Conservation (phyloP, 2,329 filamentous ascomycete genomes). For the Sodiomyces alkalinus region DNA sequence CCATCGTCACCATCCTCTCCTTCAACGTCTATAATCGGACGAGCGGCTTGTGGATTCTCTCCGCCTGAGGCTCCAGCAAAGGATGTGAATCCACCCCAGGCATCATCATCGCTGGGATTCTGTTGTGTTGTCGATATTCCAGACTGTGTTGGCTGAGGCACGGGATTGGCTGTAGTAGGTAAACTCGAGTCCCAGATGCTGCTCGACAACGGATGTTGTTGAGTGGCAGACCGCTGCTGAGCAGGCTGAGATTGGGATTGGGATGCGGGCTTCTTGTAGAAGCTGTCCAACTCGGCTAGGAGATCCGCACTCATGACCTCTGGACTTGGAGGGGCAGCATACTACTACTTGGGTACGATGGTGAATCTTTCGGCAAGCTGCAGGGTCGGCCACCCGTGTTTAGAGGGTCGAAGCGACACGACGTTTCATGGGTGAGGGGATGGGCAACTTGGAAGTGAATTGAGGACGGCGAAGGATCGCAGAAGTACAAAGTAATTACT, state of each 20-base stretch:
- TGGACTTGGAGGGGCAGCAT: too few species aligned
- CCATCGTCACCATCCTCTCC: constrained; percentile 41
- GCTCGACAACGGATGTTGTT: too few species aligned
- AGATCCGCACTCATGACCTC: constrained; percentile 55
- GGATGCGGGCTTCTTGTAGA: constrained; percentile 20
- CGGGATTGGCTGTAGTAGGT: constrained; percentile 11
- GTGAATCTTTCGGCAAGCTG: too few species aligned
- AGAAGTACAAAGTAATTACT: too few species aligned
- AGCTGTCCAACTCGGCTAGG: constrained; percentile 45
- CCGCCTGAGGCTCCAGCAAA: constrained; percentile 6
- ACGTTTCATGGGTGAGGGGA: too few species aligned
- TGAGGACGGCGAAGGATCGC: too few species aligned
- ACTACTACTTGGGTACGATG: too few species aligned
- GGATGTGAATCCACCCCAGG: constrained; percentile 10
- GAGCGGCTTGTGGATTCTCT: constrained; percentile 5
- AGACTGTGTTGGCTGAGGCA: constrained; percentile 3
- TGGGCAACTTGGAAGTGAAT: too few species aligned
- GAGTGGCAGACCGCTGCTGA: too few species aligned
- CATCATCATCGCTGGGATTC: constrained; percentile 3
- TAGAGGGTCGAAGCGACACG: too few species aligned
- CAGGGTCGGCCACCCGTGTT: too few species aligned
- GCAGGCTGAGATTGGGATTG: constrained; percentile 7
- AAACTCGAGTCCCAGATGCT: constrained; percentile 18
- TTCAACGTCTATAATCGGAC: constrained; percentile 6
- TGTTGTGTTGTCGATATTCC: constrained; percentile 1